Evolutionary conservation across 2,329 filamentous ascomycete species (phyloP).

Genomic region (Didymella sp.): DNA sequence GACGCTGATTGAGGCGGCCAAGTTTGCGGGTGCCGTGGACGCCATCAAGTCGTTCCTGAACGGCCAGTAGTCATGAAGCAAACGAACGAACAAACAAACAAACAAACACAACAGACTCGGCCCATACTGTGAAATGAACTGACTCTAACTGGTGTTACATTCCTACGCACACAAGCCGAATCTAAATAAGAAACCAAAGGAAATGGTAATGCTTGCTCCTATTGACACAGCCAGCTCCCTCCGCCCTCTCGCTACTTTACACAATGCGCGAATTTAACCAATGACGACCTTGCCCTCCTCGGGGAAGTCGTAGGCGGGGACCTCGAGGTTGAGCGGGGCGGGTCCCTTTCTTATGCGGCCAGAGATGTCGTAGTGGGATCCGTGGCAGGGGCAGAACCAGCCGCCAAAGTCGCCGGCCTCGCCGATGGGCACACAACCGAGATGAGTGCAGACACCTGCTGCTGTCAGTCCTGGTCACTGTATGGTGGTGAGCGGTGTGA

Average conservation of each 20-base stretch:
- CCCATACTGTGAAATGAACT: background rate
- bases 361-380: conserved; percentile 99
- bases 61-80: conserved; percentile 25
- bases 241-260: conserved; percentile 30
- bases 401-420: conserved; percentile 97
- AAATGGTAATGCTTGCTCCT: conserved; percentile 46
- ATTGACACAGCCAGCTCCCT: conserved; percentile 40
- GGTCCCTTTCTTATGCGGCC: conserved; percentile 97
- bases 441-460: conserved; percentile 96
- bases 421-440: conserved; percentile 98
- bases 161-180: conserved; percentile 45
- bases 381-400: conserved; percentile 99
- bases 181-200: conserved; percentile 42
- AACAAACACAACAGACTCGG: background rate
- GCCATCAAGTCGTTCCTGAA: conserved; percentile 76
- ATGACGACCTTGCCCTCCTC: conserved; percentile 89
- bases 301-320: conserved; percentile 90
- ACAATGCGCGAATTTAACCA: conserved; percentile 67
- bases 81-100: background rate
- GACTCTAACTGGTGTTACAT: conserved; percentile 49
- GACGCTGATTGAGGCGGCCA: conserved; percentile 82
- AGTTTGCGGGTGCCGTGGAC: conserved; percentile 77
- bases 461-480: conserved; percentile 33
- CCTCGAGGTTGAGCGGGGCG: conserved; percentile 95
- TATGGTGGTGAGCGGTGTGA: background rate